Base-by-base conservation (phyloP, 495 filamentous ascomycete genomes). In the Penicillium soppii region DNA sequence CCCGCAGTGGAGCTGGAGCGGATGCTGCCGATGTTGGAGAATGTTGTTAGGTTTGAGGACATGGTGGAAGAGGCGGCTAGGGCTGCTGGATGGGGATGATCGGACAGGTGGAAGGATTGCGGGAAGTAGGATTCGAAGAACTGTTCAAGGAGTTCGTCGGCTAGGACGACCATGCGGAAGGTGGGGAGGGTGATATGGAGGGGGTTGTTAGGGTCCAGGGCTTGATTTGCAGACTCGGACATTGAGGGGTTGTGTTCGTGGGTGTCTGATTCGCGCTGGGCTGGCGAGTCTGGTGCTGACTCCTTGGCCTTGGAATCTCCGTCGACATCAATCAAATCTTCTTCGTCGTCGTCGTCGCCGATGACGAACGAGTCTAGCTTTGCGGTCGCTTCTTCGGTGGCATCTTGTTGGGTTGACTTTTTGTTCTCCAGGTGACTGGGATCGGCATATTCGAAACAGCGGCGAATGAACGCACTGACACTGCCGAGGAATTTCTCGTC, bases 361-460 rank as follows among this genome's bases (percentile, higher is more conserved):
- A 95, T 88, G 27, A 77, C 78, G 66, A 95, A 94, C 16, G 85
- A 78, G 42, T 82, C 78, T 13, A 81, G 71, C 50, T 75, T 68
- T 45, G 78, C 60, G 16, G 76, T 59, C 43, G 67, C 53, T 57
- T 75, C 62, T 30, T 54, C 59, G 1, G 58, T 52, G 15, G 54
- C 52, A 13, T 66, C 56, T 36, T 60, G 49, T 32, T 46, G 52
- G n/a, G 33, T 44, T 21, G 58, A 53, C 27, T 66, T 70, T 50
- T 82, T 76, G 44, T 83, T 80, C 26, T 75, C 79, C 0, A 84
- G 81, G 51, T 89, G 86, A 61, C 95, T 92, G 7, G 94, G 95
- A 65, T 98, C 94, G 15, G 94, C 94, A 63, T 98, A 98, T 72
- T 98, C 95, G 53, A 98, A 97, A 68, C 94, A 98, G 32, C 94